These are phyloP conservation scores for Aureobasidium sp. DNA, from an alignment of 2,329 filamentous ascomycete species.

Conservation along the genomic window DNA sequence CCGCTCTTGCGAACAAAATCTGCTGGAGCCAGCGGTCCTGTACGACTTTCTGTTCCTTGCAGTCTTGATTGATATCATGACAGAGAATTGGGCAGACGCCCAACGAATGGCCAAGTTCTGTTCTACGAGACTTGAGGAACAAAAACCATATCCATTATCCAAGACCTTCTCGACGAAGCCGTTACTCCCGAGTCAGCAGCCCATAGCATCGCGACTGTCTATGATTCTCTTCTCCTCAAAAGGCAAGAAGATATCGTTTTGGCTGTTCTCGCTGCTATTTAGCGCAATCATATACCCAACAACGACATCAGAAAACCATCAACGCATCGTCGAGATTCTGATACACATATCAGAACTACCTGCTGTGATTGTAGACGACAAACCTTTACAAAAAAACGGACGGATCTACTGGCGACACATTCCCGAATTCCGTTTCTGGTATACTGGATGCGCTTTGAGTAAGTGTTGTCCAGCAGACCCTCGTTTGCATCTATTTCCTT, in stretches of 20 bases:
- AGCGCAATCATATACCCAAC: neutral
- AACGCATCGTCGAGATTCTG: neutral
- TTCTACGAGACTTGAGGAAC: neutral
- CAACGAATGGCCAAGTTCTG: neutral
- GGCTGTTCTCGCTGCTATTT: neutral
- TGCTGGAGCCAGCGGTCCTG: neutral
- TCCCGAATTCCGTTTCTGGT: neutral
- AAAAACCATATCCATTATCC: neutral
- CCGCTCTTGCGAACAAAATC: neutral
- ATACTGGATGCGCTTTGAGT: neutral
- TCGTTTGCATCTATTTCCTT: neutral
- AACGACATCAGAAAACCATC: neutral
- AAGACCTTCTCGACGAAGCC: neutral
- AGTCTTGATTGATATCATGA: neutral
- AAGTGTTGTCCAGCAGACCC: neutral
- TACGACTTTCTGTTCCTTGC: neutral
- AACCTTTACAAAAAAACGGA: neutral
- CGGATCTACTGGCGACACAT: neutral
- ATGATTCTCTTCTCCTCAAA: neutral
- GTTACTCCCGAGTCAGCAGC: neutral
- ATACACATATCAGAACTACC: neutral
- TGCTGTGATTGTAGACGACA: neutral
- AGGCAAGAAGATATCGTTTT: neutral
- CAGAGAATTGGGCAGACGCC: neutral
- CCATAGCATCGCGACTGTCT: neutral